These are phyloP conservation scores for Neonectria punicea DNA, from an alignment of 2,329 filamentous ascomycete genomes.

Conservation along the genomic window DNA sequence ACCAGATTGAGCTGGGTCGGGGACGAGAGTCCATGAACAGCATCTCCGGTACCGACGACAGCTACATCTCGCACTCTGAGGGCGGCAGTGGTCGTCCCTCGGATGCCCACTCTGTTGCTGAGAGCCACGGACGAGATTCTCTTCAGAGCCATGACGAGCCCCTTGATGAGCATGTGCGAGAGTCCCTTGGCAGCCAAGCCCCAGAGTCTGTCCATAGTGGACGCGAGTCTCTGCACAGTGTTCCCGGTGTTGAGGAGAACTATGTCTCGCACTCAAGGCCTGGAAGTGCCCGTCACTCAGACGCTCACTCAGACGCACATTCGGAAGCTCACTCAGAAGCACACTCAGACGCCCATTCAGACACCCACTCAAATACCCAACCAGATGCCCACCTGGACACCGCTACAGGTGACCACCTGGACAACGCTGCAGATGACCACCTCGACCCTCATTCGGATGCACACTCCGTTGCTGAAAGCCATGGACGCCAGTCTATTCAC, in stretches of 20 bases:
- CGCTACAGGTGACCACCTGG: not conserved
- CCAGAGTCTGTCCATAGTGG: not conserved
- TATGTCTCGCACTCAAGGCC: not conserved
- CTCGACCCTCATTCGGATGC: not conserved
- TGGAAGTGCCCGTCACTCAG: not conserved
- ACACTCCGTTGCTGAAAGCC: not conserved
- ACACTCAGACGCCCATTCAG: not conserved
- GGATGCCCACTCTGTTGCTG: conserved; percentile 2
- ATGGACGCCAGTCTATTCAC: not conserved
- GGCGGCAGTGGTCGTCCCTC: conserved; percentile 11
- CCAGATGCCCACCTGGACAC: not conserved
- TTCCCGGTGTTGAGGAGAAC: not conserved
- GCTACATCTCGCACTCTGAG: not conserved
- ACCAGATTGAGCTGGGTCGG: conserved; percentile 53
- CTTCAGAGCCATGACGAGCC: conserved; percentile 5
- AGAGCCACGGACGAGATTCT: conserved; percentile 7
- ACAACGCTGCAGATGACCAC: not conserved
- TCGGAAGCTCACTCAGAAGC: not conserved
- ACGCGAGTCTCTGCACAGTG: not conserved
- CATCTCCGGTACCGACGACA: not conserved
- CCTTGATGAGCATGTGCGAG: not conserved
- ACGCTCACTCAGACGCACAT: not conserved
- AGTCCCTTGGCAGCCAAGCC: not conserved
- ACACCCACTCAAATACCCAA: not conserved
- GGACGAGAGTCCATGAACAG: conserved; percentile 40